Evolutionary conservation across 148 eudicot genomes (phyloP).

Genomic region (Camellia granthamiana): DNA sequence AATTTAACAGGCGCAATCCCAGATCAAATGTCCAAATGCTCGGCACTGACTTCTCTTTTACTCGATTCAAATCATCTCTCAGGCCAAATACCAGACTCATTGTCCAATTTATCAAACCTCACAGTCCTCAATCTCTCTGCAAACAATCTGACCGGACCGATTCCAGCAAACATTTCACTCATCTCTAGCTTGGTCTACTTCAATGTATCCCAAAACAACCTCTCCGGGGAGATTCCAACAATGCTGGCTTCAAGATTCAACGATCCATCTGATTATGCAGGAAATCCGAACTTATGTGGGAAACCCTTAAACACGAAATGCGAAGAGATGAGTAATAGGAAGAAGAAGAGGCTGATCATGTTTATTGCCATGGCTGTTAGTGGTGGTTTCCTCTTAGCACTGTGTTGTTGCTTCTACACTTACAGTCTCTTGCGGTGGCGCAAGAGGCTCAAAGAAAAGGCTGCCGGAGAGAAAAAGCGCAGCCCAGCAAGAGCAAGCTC

Average conservation of each 20-base stretch:
- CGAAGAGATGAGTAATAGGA: constrained; percentile 16
- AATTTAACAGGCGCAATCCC: constrained; percentile 62
- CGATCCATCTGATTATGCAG: constrained; percentile 43
- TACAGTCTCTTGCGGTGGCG: constrained; percentile 50
- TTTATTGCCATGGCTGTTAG: constrained; percentile 31
- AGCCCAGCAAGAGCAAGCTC: constrained; percentile 51
- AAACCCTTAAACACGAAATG: constrained; percentile 42
- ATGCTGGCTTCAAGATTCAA: constrained; percentile 45
- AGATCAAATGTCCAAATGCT: constrained; percentile 41
- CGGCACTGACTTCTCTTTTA: constrained; percentile 34
- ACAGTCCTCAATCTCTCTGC: constrained; percentile 55
- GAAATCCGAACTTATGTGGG: constrained; percentile 54
- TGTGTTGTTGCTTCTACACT: constrained; percentile 51
- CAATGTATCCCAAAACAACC: constrained; percentile 64
- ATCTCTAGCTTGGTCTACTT: constrained; percentile 43
- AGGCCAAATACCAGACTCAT: constrained; percentile 57
- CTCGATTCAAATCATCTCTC: constrained; percentile 55
- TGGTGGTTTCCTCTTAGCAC: constrained; percentile 34
- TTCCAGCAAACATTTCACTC: constrained; percentile 57
- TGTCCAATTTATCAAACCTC: constrained; percentile 48
- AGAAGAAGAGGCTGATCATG: constrained; percentile 36
- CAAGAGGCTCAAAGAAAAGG: constrained; percentile 32
- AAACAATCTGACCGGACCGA: constrained; percentile 59
- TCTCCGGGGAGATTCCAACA: constrained; percentile 75
- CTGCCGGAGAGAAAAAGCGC: constrained; percentile 45